Conservation (phyloP, 108 stramenopile genomes). For the Pseudonitzschia multistriata region DNA sequence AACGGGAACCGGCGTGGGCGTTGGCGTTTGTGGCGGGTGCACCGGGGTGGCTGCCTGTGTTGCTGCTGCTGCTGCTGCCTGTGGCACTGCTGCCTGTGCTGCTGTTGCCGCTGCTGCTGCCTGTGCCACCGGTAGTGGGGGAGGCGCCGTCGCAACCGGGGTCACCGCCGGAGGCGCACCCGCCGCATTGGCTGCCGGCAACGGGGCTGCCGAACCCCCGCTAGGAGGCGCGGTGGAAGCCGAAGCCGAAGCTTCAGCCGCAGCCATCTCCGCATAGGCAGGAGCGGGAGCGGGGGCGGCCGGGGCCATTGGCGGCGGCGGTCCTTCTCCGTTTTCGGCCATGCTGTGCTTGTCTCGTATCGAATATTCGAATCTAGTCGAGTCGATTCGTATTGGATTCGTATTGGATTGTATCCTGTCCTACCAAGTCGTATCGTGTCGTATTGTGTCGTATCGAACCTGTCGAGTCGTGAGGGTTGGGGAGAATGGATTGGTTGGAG, state of each 20-base stretch:
- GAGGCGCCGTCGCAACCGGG: no score
- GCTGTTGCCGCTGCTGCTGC: not conserved
- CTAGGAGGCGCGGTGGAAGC: no score
- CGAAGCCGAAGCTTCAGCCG: not conserved
- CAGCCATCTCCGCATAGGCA: not conserved
- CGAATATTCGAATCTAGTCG: not conserved
- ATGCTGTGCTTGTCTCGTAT: not conserved
- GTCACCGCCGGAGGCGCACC: no score
- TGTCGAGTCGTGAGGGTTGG: no score
- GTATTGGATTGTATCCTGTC: no score
- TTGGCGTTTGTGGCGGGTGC: not conserved
- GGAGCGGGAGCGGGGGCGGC: not conserved
- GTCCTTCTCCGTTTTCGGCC: not conserved
- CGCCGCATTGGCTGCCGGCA: no score
- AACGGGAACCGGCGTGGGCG: no score
- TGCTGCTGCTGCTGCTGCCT: not conserved
- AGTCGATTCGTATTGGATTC: not conserved
- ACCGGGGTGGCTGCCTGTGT: not conserved
- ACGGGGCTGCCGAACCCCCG: no score
- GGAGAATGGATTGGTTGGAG: no score
- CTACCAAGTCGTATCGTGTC: no score
- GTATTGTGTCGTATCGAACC: no score
- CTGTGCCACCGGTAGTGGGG: not conserved
- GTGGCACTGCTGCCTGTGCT: not conserved
- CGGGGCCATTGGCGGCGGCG: not conserved